phyloP scores from a whole-genome alignment of 2,329 filamentous ascomycete species.

The Fusarium musae region DNA sequence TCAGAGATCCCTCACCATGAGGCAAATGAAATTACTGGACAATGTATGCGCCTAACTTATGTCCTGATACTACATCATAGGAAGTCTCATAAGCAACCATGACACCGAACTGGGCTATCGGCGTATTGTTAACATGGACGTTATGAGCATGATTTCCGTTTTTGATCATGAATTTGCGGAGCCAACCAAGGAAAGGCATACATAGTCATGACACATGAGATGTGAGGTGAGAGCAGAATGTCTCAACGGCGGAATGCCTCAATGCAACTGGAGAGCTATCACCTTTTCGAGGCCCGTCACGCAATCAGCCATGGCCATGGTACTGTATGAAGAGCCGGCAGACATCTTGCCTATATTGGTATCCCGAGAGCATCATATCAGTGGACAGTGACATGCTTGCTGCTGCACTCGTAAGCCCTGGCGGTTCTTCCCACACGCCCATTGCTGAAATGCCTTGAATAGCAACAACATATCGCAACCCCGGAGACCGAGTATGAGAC shows the following conservation, averaged over 20 bases:
- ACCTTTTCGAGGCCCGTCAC: background rate
- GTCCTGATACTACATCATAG: conserved; percentile 1
- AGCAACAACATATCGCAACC: background rate
- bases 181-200: background rate
- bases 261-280: background rate
- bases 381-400: background rate
- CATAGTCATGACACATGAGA: background rate
- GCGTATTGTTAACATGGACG: conserved; percentile 8
- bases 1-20: background rate
- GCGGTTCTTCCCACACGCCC: conserved; percentile 2
- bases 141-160: background rate
- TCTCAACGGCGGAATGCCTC: background rate
- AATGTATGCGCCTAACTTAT: background rate
- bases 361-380: conserved; percentile 18
- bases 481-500: background rate
- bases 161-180: background rate
- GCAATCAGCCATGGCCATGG: background rate
- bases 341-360: conserved; percentile 9
- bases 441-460: background rate
- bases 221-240: background rate
- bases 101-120: background rate
- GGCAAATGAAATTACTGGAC: background rate
- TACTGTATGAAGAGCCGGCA: background rate
- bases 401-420: conserved; percentile 4
- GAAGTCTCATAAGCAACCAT: conserved; percentile 2